Conservation (phyloP, 306 rosid species). For the Vicia villosa region DNA sequence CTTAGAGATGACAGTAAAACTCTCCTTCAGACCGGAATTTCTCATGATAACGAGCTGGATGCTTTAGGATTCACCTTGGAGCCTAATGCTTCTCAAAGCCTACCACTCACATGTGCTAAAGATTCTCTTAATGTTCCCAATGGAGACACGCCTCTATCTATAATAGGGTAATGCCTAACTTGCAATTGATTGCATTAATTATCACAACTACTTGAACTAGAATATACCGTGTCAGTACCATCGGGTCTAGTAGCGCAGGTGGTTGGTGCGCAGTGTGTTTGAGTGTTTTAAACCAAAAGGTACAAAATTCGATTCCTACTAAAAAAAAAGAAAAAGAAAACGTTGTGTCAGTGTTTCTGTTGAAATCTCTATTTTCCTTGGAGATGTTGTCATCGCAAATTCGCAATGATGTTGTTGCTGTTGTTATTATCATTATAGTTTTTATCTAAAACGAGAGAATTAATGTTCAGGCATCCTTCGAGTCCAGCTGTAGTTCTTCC, state of each 20-base stretch:
- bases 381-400: background rate
- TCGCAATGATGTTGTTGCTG: background rate
- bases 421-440: constrained; percentile 3
- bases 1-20: constrained; percentile 81
- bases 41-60: constrained; percentile 63
- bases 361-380: background rate
- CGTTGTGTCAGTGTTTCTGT: background rate
- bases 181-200: constrained; percentile 19
- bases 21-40: constrained; percentile 82
- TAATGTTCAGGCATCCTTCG: constrained; percentile 51
- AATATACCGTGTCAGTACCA: background rate
- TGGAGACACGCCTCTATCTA: constrained; percentile 44
- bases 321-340: background rate
- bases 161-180: constrained; percentile 55
- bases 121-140: constrained; percentile 52
- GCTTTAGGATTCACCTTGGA: constrained; percentile 84
- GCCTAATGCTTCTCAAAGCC: constrained; percentile 59
- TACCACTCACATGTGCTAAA: constrained; percentile 48
- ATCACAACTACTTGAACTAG: background rate
- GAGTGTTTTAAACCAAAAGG: background rate
- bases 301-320: background rate
- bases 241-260: background rate
- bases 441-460: constrained; percentile 4
- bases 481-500: constrained; percentile 47
- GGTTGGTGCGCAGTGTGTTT: constrained; percentile 2